phyloP scores from a whole-genome alignment of 805 yeast genomes.

The Kodamaea neixiangensis region DNA sequence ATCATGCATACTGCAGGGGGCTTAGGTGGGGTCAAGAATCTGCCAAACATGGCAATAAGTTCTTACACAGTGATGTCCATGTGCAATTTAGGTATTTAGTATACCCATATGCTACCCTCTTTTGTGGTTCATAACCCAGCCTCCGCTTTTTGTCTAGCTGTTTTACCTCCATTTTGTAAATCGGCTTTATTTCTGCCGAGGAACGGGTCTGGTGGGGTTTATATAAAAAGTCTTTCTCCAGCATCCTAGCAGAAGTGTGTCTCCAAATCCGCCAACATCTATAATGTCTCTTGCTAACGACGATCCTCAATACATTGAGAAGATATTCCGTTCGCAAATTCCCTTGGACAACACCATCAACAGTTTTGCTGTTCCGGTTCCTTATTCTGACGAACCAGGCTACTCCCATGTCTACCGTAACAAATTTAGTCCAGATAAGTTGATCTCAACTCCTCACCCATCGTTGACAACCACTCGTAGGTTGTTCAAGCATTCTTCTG shows the following conservation, averaged over 20 bases:
- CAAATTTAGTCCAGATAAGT: conserved; percentile 19
- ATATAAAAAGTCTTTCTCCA: background rate
- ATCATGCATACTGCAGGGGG: background rate
- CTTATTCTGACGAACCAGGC: conserved; percentile 44
- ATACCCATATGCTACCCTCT: background rate
- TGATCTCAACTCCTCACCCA: conserved; percentile 44
- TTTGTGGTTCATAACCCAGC: background rate
- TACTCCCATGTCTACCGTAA: conserved; percentile 56
- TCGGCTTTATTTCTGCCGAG: background rate
- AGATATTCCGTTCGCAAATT: background rate
- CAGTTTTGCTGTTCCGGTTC: conserved; percentile 28
- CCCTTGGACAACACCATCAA: conserved; percentile 4
- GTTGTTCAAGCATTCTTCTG: conserved; percentile 44
- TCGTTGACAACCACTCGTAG: conserved; percentile 46
- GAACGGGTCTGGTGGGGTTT: conserved; percentile 3
- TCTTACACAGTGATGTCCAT: background rate
- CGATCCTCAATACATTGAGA: conserved; percentile 1
- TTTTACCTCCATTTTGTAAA: background rate
- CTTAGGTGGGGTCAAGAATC: background rate
- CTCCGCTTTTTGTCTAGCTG: background rate
- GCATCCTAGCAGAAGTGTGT: background rate
- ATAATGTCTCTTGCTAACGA: conserved; percentile 8
- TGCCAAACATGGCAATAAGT: background rate
- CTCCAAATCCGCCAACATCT: background rate
- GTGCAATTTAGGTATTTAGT: background rate